A percentile compares a stretch with the other conserved stretches of the same genome.
Conservation (phyloP, 495 filamentous ascomycete genomes). For the Lasiosphaeria hispida region DNA sequence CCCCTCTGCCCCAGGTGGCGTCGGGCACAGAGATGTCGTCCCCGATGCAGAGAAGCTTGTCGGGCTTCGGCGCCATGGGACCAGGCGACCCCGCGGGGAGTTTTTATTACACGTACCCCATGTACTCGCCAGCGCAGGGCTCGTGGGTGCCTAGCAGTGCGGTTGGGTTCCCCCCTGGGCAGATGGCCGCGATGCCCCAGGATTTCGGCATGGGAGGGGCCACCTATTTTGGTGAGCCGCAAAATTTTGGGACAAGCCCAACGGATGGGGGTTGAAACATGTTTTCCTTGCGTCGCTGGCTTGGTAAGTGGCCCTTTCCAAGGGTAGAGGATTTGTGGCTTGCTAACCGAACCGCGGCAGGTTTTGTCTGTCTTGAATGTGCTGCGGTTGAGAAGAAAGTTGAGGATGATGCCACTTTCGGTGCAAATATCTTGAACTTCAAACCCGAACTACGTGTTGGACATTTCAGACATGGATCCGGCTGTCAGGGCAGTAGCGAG, state of each 20-base stretch:
- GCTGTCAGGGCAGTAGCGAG: too few species aligned
- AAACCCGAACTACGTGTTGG: too few species aligned
- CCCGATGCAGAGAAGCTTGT: slow-evolving; percentile 1
- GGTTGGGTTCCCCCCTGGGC: slow-evolving; percentile 1
- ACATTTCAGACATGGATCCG: too few species aligned
- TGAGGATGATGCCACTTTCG: too few species aligned
- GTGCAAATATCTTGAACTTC: too few species aligned
- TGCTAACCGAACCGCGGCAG: too few species aligned
- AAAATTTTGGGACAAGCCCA: slow-evolving; percentile 5
- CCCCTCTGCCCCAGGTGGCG: background rate
- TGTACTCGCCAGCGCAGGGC: slow-evolving; percentile 4
- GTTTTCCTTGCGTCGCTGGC: too few species aligned
- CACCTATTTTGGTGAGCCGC: slow-evolving; percentile 4
- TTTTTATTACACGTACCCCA: background rate
- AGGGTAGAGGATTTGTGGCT: too few species aligned
- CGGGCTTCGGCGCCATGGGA: background rate
- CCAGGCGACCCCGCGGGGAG: background rate
- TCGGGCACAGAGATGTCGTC: slow-evolving; percentile 4
- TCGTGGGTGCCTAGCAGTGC: background rate
- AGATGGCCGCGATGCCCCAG: slow-evolving; percentile 6
- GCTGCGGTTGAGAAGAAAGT: too few species aligned
- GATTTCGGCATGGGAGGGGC: slow-evolving; percentile 6
- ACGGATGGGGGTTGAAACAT: background rate
- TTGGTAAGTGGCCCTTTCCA: too few species aligned
- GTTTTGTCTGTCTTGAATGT: too few species aligned